phyloP scores from a whole-genome alignment of 2,329 filamentous ascomycete species.

The Cordyceps pruinosa region DNA sequence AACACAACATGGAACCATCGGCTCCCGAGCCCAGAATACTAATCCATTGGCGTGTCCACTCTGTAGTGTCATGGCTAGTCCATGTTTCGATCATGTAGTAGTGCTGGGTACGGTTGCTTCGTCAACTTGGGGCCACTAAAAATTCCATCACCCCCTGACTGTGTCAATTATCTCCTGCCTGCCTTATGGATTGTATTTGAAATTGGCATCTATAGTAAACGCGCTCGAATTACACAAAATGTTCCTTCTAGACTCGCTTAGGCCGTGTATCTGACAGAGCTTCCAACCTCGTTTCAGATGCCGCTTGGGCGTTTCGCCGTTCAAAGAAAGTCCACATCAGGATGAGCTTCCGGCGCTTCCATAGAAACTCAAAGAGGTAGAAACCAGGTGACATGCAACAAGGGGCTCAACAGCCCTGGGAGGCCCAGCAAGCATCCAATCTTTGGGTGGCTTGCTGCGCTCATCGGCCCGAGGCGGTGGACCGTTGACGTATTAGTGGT shows the following conservation, averaged over 20 bases:
- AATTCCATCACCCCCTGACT: not conserved
- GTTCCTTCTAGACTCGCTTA: no score
- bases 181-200: no score
- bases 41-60: not conserved
- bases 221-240: no score
- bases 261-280: no score
- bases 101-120: not conserved
- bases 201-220: no score
- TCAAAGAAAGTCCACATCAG: no score
- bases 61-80: not conserved
- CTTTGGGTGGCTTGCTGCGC: not conserved
- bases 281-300: no score
- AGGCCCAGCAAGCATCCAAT: slow-evolving; percentile 1
- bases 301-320: no score
- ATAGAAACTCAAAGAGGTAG: not conserved
- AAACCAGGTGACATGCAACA: no score
- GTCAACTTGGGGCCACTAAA: not conserved
- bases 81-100: not conserved
- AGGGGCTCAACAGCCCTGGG: not conserved
- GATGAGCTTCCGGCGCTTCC: not conserved
- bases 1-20: not conserved
- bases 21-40: not conserved
- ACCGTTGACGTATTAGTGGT: slow-evolving; percentile 8
- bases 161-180: not conserved
- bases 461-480: slow-evolving; percentile 12